Base-by-base conservation (phyloP, 352 stramenopile genomes). In the Globisporangium perplexum region DNA sequence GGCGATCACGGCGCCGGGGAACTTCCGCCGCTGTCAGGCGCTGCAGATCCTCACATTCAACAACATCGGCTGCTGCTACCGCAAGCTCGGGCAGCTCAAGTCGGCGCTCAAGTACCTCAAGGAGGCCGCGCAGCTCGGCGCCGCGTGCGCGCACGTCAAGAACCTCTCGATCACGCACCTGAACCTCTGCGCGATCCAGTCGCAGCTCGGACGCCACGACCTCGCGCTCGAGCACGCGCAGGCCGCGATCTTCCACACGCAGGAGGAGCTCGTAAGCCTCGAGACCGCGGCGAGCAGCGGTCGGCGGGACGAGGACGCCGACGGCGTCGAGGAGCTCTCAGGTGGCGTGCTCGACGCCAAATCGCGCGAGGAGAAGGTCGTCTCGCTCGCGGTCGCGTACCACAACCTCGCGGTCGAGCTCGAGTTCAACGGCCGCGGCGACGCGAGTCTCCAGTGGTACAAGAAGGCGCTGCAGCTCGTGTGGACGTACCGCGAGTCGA, bases 31-130 rank as follows among this genome's bases (percentile, higher is more conserved):
- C 44, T 79, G 71, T 23, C 67, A 89, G 44, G 76, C 82, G n/a
- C 59, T 90, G 4, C 78, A 86, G 55, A 87, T 92, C 50, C 68
- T 92, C 31, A 92, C 82, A 26, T 88, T 80, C 62, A 92, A 92
- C 55, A 92, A 90, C 57, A 74, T 92, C 20, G 82, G 78, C 20
- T 90, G 82, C 57, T 90, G 78, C 48, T 92, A 90, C 60, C 82
- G 82, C 5, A 92, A 87, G 38, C 59, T 92, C 17, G 73, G 72
- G 22, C 86, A 89, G 50, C 65, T 89, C 8, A 81, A 84, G 52
- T 84, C 77, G 1, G 78, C 82, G 17, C 60, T 90, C 14, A 86
- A 87, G 55, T 92, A 90, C 62, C 53, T 92, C 6, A 71, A 87
- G 41, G 74, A 87, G 33, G 82, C 82, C 6, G 77, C 79, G 10